These are phyloP conservation scores for Ceriops tagal DNA, from an alignment of 345 rosid genomes.

Conservation along the genomic window DNA sequence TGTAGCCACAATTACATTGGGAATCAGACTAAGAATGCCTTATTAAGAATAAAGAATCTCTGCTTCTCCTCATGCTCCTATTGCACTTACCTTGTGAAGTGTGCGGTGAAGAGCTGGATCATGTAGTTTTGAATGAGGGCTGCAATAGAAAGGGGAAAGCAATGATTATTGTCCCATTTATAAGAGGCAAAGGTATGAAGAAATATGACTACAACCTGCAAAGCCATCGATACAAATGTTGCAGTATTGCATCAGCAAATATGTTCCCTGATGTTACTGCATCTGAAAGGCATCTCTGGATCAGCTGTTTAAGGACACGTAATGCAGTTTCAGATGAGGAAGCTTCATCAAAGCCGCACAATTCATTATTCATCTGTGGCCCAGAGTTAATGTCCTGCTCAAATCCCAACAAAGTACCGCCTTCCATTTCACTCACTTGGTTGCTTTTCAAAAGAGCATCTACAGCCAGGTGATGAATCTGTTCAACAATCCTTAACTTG, in stretches of 20 bases:
- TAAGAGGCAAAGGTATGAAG: constrained; percentile 1
- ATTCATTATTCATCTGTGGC: constrained; percentile 34
- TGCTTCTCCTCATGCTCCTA: not conserved
- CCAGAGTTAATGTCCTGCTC: constrained; percentile 49
- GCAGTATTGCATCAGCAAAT: constrained; percentile 91
- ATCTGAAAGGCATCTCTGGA: constrained; percentile 83
- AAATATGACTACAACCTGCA: constrained; percentile 61
- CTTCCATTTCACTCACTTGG: constrained; percentile 92
- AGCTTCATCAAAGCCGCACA: constrained; percentile 60
- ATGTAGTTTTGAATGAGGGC: constrained; percentile 94
- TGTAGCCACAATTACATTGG: too few relatives aligned
- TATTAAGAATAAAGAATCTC: too few relatives aligned
- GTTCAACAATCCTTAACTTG: constrained; percentile 23
- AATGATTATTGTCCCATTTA: constrained; percentile 25
- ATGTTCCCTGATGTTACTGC: constrained; percentile 73
- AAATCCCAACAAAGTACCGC: constrained; percentile 65
- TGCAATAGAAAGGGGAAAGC: constrained; percentile 30
- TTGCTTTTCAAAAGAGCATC: constrained; percentile 92
- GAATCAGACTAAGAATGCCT: too few relatives aligned
- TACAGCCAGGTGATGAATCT: constrained; percentile 94
- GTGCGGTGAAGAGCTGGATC: constrained; percentile 90
- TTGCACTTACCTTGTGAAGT: constrained; percentile 72
- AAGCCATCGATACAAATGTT: constrained; percentile 91
- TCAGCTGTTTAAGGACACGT: constrained; percentile 77
- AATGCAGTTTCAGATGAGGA: constrained; percentile 71